Percentiles rank a stretch among this genome's conserved stretches.
Conservation (phyloP, 139 green algal species). For the Ulvella scutata region DNA sequence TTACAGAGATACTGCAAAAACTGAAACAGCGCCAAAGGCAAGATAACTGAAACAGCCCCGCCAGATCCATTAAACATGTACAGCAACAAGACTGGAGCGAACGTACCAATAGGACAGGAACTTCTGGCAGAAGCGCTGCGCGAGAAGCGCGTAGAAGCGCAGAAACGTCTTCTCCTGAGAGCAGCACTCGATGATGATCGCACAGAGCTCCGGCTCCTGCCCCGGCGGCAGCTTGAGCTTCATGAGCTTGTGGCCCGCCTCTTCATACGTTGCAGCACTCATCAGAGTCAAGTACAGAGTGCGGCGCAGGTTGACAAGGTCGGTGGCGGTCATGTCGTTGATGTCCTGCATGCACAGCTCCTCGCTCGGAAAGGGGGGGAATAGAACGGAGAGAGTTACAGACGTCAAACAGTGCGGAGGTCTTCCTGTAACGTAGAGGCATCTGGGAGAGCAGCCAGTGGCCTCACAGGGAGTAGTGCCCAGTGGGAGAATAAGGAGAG, state of each 20-base stretch:
- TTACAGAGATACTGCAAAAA: no score
- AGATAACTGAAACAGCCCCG: no score
- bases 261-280: slow-evolving; percentile 92
- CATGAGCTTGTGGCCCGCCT: slow-evolving; percentile 98
- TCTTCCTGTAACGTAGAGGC: slow-evolving; percentile 9
- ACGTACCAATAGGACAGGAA: slow-evolving; percentile 50
- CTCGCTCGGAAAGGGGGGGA: no score
- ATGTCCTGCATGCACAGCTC: slow-evolving; percentile 14
- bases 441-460: no score
- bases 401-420: not conserved
- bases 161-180: slow-evolving; percentile 71
- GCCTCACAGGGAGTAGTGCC: no score
- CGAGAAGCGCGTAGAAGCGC: slow-evolving; percentile 90
- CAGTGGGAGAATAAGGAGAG: no score
- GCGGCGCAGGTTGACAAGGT: slow-evolving; percentile 90
- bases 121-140: slow-evolving; percentile 80
- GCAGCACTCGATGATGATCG: slow-evolving; percentile 97
- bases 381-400: no score
- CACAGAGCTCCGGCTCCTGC: slow-evolving; percentile 28
- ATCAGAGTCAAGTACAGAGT: slow-evolving; percentile 99
- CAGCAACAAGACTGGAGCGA: slow-evolving; percentile 10
- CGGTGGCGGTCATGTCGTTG: slow-evolving; percentile 64
- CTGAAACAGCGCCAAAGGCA: no score
- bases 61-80: not conserved
- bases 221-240: slow-evolving; percentile 71